These are phyloP conservation scores for Entamoeba dispar DNA, from an alignment of 208 protist species.

Conservation along the genomic window DNA sequence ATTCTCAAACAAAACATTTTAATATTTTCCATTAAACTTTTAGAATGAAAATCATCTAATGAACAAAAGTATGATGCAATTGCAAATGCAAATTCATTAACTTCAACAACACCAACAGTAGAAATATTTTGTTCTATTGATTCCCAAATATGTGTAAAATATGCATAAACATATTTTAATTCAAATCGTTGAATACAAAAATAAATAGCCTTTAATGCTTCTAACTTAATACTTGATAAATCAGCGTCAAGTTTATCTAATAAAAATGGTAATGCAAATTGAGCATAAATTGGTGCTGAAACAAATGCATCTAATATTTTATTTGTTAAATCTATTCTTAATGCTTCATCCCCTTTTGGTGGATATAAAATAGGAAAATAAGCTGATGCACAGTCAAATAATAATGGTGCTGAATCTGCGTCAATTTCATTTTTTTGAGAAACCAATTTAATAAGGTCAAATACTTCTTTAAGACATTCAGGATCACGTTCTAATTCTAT, in stretches of 20 bases:
- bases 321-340: not conserved
- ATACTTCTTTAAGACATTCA: not conserved
- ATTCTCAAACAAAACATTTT: not conserved
- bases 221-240: not conserved
- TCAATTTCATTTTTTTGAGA: not conserved
- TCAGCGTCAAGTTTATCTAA: not conserved
- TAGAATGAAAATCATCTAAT: not conserved
- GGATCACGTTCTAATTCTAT: not conserved
- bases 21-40: not conserved
- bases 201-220: not conserved
- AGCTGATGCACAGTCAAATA: not conserved
- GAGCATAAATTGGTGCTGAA: not conserved
- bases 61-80: not conserved
- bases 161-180: not conserved
- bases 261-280: not conserved
- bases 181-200: not conserved
- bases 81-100: not conserved
- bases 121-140: not conserved
- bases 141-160: not conserved
- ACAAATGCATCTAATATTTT: not conserved
- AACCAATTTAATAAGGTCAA: not conserved
- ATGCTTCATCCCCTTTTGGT: not conserved
- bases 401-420: not conserved
- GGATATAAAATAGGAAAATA: not conserved
- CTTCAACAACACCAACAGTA: not conserved